Percentiles rank a stretch among this genome's conserved stretches.
Conservation (phyloP, 1,139 yeast species). For the Hanseniaspora uvarum region DNA sequence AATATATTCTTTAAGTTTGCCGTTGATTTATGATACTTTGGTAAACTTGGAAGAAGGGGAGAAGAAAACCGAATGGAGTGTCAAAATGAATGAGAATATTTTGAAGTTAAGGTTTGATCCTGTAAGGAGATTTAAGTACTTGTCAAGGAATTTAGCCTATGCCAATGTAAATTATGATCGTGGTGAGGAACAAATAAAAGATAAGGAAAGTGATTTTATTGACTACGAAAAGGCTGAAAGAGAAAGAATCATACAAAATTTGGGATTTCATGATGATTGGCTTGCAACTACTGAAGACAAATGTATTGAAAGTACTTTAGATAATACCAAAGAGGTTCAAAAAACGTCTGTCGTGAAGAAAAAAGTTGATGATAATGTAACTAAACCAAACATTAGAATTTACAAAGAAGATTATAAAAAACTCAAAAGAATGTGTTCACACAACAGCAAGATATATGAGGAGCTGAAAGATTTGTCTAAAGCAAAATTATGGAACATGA, state of each 20-base stretch:
- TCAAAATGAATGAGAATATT: neutral
- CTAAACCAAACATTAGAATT: constrained; percentile 18
- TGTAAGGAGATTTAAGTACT: constrained; percentile 1
- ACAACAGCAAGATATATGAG: constrained; percentile 30
- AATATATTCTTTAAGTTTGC: constrained; percentile 1
- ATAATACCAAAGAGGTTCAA: neutral
- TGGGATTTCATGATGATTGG: constrained; percentile 26
- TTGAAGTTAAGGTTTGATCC: constrained; percentile 4
- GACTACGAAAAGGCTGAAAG: constrained; percentile 3
- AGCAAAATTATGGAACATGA: constrained; percentile 29
- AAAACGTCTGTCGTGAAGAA: neutral
- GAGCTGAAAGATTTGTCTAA: constrained; percentile 28
- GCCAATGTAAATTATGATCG: neutral
- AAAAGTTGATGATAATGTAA: neutral
- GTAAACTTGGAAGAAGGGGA: neutral
- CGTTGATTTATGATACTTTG: constrained; percentile 1
- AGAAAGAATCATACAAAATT: constrained; percentile 10
- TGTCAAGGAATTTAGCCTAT: constrained; percentile 9
- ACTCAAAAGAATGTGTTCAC: constrained; percentile 27
- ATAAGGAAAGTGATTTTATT: neutral
- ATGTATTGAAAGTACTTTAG: constrained; percentile 2
- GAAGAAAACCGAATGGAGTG: neutral
- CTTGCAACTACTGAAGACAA: constrained; percentile 26
- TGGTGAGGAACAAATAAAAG: neutral
- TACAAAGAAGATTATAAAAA: constrained; percentile 21